Base-by-base conservation (phyloP, 495 filamentous ascomycete species). In the Extremus antarcticus region DNA sequence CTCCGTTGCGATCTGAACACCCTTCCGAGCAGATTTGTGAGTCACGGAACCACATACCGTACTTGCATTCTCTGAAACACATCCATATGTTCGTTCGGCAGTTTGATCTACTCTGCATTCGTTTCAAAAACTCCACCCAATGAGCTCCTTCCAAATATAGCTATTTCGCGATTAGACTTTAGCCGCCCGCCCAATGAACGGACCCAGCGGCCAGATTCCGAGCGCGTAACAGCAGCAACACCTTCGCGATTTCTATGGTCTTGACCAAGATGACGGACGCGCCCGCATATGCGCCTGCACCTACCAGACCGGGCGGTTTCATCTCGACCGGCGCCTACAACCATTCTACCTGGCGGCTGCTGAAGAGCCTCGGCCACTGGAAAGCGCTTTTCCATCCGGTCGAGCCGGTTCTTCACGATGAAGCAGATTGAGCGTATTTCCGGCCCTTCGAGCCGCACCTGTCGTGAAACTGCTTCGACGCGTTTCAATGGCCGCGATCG, bases 261-360 rank as follows among this genome's bases (percentile, higher is more conserved):
- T 17, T 25, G 8, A 48, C 24, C 20, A 48, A 24, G 17, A 48
- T 25, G 46, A 24, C 46, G 21, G 23, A 8, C 24, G 13, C 41
- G 41, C 20, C 41, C 17, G 20, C 41, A 55, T 38, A 8, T 17
- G 13, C 41, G 41, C 20, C 41, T 45, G 20, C 41, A 55, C 45
- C 35, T 21, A 50, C 50, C 25, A 22, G 9, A 16, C 38, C 20
- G 48, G 45, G 19, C 23, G 17, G 57, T 60, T 60, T 60, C 57
- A 60, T 60, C 48, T 56, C 50, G 21, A 19, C 43, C 47, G 40
- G 43, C 57, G 57, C 57, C 29, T 55, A 53, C 17, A 25, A n/a
- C n/a, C n/a, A n/a, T n/a, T n/a, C n/a, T n/a, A n/a, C n/a, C n/a
- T 3, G 46, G 48, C 47, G 46, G 57, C 51, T 60, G 53, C 38